These are phyloP conservation scores for Dictyostelium discoideum DNA, from an alignment of 78 protist species.

Conservation along the genomic window DNA sequence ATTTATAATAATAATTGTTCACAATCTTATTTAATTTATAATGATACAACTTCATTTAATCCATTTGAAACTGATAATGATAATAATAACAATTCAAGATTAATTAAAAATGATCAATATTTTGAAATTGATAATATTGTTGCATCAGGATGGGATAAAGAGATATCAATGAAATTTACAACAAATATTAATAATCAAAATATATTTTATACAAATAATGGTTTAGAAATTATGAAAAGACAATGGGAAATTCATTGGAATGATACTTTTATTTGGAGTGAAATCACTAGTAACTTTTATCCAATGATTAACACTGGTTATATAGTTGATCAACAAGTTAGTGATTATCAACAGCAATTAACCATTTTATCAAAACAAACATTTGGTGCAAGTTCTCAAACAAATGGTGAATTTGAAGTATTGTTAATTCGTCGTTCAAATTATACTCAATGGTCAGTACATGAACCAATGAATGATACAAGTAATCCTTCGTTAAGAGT, in stretches of 20 bases:
- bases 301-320: slow-evolving; percentile 34
- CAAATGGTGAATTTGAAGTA: slow-evolving; percentile 21
- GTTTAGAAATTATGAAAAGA: slow-evolving; percentile 50
- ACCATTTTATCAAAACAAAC: slow-evolving; percentile 8
- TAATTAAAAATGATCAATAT: slow-evolving; percentile 13
- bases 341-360: background rate
- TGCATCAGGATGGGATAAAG: slow-evolving; percentile 50
- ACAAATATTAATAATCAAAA: slow-evolving; percentile 7
- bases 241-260: slow-evolving; percentile 12
- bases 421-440: slow-evolving; percentile 41
- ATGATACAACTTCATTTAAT: background rate
- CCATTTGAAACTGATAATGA: background rate
- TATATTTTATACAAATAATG: slow-evolving; percentile 46
- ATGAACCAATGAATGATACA: slow-evolving; percentile 59
- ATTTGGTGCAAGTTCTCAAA: slow-evolving; percentile 43
- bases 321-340: background rate
- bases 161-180: slow-evolving; percentile 39
- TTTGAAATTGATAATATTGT: slow-evolving; percentile 59
- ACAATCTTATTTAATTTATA: slow-evolving; percentile 30
- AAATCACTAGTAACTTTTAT: slow-evolving; percentile 48
- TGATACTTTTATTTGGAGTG: slow-evolving; percentile 28
- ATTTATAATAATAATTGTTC: slow-evolving; percentile 24
- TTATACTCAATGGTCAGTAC: slow-evolving; percentile 48
- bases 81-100: background rate
- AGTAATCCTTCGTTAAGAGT: slow-evolving; percentile 13